These are phyloP conservation scores for Nakaseomyces delphensis DNA, from an alignment of 1,139 yeast genomes.

Conservation along the genomic window DNA sequence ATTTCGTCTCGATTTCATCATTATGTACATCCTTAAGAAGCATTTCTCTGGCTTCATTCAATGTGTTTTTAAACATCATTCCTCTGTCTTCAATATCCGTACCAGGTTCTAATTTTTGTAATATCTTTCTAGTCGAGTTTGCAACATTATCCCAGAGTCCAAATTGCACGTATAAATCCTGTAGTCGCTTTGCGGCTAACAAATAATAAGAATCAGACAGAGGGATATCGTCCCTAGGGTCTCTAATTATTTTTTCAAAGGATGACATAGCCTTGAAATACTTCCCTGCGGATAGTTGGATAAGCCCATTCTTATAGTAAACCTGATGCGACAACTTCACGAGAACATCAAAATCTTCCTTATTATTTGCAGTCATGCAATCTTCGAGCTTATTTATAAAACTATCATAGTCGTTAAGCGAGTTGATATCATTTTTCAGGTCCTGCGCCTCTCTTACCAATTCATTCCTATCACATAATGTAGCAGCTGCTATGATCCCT, in stretches of 20 bases:
- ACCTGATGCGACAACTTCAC: slow-evolving; percentile 14
- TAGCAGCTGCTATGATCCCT: not conserved
- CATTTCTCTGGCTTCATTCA: not conserved
- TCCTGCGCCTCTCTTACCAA: not conserved
- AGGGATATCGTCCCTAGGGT: not conserved
- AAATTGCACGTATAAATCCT: slow-evolving; percentile 22
- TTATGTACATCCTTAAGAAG: not conserved
- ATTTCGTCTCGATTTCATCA: not conserved
- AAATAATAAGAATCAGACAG: slow-evolving; percentile 16
- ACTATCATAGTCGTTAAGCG: slow-evolving; percentile 8
- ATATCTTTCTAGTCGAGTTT: not conserved
- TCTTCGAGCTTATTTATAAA: slow-evolving; percentile 11
- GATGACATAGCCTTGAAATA: slow-evolving; percentile 22
- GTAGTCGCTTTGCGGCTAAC: slow-evolving; percentile 19
- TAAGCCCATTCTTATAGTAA: slow-evolving; percentile 23
- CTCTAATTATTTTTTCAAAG: slow-evolving; percentile 16
- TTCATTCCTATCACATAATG: not conserved
- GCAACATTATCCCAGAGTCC: slow-evolving; percentile 25
- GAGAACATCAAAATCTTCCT: slow-evolving; percentile 4
- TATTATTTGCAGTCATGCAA: slow-evolving; percentile 9
- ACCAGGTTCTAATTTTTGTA: not conserved
- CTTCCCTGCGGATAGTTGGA: slow-evolving; percentile 24
- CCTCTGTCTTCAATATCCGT: not conserved
- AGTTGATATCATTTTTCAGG: slow-evolving; percentile 1
- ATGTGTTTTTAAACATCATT: not conserved